These are phyloP conservation scores for Exophiala bonariae DNA, from an alignment of 2,329 filamentous ascomycete species.

Conservation along the genomic window DNA sequence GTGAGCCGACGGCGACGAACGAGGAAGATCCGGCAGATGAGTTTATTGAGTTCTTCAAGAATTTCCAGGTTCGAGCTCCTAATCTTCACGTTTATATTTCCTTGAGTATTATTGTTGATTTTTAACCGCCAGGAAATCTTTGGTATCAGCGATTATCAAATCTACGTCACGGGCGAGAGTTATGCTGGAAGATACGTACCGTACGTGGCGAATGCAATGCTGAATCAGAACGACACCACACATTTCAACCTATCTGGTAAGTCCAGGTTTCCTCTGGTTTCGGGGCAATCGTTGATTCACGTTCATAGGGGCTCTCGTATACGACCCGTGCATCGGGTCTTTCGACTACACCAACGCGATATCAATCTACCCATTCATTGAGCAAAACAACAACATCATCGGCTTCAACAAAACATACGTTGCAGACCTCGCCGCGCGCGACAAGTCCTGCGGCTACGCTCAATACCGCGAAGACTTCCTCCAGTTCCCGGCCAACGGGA, in stretches of 20 bases:
- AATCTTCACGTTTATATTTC: neutral
- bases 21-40: slow-evolving; percentile 49
- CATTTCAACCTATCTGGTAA: slow-evolving; percentile 54
- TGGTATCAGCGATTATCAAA: slow-evolving; percentile 50
- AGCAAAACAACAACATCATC: slow-evolving; percentile 25
- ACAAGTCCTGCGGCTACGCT: slow-evolving; percentile 20
- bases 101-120: no score
- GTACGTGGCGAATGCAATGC: slow-evolving; percentile 36
- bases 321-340: slow-evolving; percentile 24
- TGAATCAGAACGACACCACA: slow-evolving; percentile 39
- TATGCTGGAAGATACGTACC: slow-evolving; percentile 58
- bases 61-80: slow-evolving; percentile 39
- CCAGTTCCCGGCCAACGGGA: slow-evolving; percentile 22
- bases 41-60: slow-evolving; percentile 54
- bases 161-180: slow-evolving; percentile 56
- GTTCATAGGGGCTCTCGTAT: slow-evolving; percentile 16
- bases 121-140: slow-evolving; percentile 30
- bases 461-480: slow-evolving; percentile 22
- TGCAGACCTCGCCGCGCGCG: slow-evolving; percentile 11
- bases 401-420: slow-evolving; percentile 21
- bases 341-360: slow-evolving; percentile 16
- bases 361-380: slow-evolving; percentile 15
- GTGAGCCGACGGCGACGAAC: slow-evolving; percentile 42
- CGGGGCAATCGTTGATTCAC: neutral
- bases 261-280: neutral